These are phyloP conservation scores for Elaeagnus macrophylla DNA, from an alignment of 306 rosid species.

Conservation along the genomic window DNA sequence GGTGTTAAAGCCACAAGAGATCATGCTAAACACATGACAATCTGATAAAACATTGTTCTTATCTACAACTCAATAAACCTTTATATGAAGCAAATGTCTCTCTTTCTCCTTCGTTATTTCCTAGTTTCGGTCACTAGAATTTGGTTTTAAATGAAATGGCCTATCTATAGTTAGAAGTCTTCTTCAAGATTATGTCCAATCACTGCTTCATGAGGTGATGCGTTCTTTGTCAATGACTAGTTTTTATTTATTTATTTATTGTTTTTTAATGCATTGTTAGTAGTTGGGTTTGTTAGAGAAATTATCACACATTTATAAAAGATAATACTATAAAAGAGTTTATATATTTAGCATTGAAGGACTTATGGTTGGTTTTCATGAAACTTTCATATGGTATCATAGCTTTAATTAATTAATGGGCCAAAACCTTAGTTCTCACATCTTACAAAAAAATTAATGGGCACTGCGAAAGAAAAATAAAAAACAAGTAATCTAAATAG, in stretches of 20 bases:
- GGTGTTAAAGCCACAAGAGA: constrained; percentile 12
- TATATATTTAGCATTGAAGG: too few relatives aligned
- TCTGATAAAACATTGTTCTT: constrained; percentile 17
- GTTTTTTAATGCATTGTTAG: too few relatives aligned
- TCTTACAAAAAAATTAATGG: too few relatives aligned
- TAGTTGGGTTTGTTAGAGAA: too few relatives aligned
- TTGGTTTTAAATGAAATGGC: constrained; percentile 35
- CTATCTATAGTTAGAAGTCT: constrained; percentile 43
- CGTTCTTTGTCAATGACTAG: constrained; percentile 2
- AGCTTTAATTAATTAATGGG: too few relatives aligned
- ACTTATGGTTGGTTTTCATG: too few relatives aligned
- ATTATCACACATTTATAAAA: too few relatives aligned
- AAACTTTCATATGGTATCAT: too few relatives aligned
- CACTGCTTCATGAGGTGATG: constrained; percentile 39
- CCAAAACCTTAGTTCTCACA: too few relatives aligned
- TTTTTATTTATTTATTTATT: background rate
- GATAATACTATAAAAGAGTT: too few relatives aligned
- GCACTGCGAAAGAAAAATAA: too few relatives aligned
- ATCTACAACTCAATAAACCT: constrained; percentile 10
- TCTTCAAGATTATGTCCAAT: constrained; percentile 35
- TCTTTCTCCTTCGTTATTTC: background rate
- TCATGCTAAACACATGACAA: constrained; percentile 24
- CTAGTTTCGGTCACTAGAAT: constrained; percentile 11
- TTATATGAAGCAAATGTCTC: background rate
- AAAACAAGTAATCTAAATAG: too few relatives aligned